Percentiles rank a stretch among this genome's conserved stretches.
These are phyloP conservation scores for Geotrichum carabidarum DNA, from an alignment of 1,139 yeast species.

Conservation along the genomic window DNA sequence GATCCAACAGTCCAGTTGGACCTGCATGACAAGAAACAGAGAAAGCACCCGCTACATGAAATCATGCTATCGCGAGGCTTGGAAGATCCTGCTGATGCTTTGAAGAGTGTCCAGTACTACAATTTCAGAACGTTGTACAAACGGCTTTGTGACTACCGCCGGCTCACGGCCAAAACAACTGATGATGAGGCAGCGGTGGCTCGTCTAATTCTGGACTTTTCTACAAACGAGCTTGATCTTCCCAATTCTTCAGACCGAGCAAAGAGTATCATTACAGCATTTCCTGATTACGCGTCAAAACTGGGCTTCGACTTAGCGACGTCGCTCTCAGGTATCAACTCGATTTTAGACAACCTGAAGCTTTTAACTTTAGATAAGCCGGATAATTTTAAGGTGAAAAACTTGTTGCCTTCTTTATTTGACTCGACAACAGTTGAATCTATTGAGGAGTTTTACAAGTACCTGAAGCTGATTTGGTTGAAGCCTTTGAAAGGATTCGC, in stretches of 20 bases:
- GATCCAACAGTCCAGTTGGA: conserved; percentile 8
- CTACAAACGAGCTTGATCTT: background rate
- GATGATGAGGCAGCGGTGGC: background rate
- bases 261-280: too few relatives aligned
- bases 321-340: too few relatives aligned
- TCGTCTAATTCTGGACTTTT: background rate
- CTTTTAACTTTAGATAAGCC: too few relatives aligned
- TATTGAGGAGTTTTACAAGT: background rate
- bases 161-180: background rate
- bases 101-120: background rate
- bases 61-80: conserved; percentile 4
- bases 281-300: too few relatives aligned
- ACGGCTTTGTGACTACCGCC: background rate
- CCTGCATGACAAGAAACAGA: conserved; percentile 4
- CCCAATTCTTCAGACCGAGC: too few relatives aligned
- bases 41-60: background rate
- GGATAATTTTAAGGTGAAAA: background rate
- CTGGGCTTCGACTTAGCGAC: too few relatives aligned
- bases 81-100: background rate
- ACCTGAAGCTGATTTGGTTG: conserved; percentile 4
- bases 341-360: too few relatives aligned
- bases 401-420: background rate
- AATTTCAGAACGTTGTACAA: background rate
- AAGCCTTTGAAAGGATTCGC: conserved; percentile 6
- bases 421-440: conserved; percentile 3